phyloP scores from a whole-genome alignment of 2,329 filamentous ascomycete genomes.

The Diaporthe sp. region DNA sequence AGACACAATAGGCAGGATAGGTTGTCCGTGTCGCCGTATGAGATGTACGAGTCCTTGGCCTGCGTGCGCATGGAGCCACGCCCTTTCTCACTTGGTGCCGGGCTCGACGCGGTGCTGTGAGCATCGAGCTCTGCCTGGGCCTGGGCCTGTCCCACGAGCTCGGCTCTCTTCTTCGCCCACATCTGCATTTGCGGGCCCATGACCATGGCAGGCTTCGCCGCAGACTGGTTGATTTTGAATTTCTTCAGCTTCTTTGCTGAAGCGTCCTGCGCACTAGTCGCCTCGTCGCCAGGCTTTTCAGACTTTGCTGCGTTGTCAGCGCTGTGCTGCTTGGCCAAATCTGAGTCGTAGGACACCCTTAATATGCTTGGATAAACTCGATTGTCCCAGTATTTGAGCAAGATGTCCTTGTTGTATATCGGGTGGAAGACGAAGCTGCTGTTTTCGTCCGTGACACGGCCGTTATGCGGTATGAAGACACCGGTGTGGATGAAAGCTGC shows the following conservation, averaged over 20 bases:
- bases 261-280: constrained; percentile 50
- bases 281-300: constrained; percentile 44
- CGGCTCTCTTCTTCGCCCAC: constrained; percentile 79
- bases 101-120: constrained; percentile 44
- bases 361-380: constrained; percentile 79
- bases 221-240: constrained; percentile 62
- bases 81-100: constrained; percentile 32
- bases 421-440: constrained; percentile 78
- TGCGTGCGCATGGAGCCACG: constrained; percentile 24
- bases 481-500: constrained; percentile 86
- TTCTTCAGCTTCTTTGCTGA: constrained; percentile 68
- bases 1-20: constrained; percentile 71
- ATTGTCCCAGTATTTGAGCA: constrained; percentile 83
- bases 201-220: constrained; percentile 65
- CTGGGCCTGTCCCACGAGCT: constrained; percentile 57
- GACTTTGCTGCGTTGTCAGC: constrained; percentile 33
- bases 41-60: constrained; percentile 59
- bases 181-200: constrained; percentile 77
- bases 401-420: constrained; percentile 75
- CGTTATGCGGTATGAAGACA: constrained; percentile 83
- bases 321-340: constrained; percentile 48
- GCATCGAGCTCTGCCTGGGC: constrained; percentile 38
- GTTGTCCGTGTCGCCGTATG: constrained; percentile 69
- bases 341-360: constrained; percentile 67
- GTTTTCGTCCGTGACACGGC: constrained; percentile 67